Conservation (phyloP, 2,329 filamentous ascomycete genomes). For the Zalaria sp. region DNA sequence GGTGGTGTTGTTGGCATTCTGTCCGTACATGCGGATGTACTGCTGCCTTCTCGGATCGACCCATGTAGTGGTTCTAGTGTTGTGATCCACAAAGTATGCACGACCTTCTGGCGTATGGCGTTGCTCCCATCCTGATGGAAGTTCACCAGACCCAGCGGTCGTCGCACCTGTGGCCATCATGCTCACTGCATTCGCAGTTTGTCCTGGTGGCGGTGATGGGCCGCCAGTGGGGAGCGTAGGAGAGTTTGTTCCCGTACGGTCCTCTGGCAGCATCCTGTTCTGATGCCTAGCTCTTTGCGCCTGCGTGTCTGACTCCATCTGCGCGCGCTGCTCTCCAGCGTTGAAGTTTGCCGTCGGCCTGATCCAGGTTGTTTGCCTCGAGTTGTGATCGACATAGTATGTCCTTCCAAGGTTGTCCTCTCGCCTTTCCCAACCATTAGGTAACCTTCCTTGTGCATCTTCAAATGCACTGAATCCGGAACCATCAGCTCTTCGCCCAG, state of each 20-base stretch:
- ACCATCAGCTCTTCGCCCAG: constrained; percentile 28
- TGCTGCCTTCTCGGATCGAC: constrained; percentile 94
- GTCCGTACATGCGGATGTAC: constrained; percentile 96
- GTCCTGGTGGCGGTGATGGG: constrained; percentile 23
- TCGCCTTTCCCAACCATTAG: constrained; percentile 86
- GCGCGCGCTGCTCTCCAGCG: constrained; percentile 59
- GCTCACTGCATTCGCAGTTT: constrained; percentile 39
- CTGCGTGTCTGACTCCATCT: constrained; percentile 81
- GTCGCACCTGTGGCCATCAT: constrained; percentile 95
- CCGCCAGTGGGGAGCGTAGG: constrained; percentile 51
- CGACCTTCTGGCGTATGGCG: constrained; percentile 88
- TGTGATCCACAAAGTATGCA: constrained; percentile 96
- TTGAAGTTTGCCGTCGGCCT: constrained; percentile 69
- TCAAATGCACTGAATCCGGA: constrained; percentile 77
- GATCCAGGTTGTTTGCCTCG: constrained; percentile 91
- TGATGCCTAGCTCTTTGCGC: constrained; percentile 88
- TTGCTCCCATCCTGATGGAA: constrained; percentile 93
- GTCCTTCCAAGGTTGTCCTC: constrained; percentile 91
- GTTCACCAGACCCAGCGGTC: constrained; percentile 83
- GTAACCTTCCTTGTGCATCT: constrained; percentile 84
- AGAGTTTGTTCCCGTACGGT: constrained; percentile 85
- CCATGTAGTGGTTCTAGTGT: constrained; percentile 96
- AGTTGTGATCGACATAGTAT: constrained; percentile 98
- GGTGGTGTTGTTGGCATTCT: constrained; percentile 62
- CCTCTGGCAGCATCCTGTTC: constrained; percentile 88